Evolutionary conservation across 805 yeast genomes (phyloP), one percentile per base, ranked within the genome.

Genomic region (Candida piceae): DNA sequence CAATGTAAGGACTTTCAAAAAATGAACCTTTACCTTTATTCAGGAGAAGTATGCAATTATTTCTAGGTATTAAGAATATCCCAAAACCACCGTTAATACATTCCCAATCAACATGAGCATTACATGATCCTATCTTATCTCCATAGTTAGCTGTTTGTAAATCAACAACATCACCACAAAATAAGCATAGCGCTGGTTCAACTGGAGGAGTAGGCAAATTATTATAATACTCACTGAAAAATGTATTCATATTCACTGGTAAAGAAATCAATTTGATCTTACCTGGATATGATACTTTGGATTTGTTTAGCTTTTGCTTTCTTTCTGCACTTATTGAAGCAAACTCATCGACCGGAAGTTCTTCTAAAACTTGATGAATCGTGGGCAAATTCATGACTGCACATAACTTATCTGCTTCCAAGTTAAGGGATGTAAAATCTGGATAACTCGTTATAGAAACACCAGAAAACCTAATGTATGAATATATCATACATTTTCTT

Each of bases 151-250:
- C 58, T 42, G 64, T 76, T 50, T 89, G 96, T n/a, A 79, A 62
- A 43, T 79, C 78, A 16, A 85, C 68, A 7, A 79, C 67, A 9
- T 64, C 61, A 1, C 88, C 93, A 61, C 98, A 93, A 43, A 80
- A 81, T 37, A 90, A 61, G 52, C 98, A 90, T 8, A 90, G 65
- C 0, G 95, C 96, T 0, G 95, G 93, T 45, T 89, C 95, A 32
- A 69, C 70, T 21, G 66, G 68, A 50, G 55, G 62, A 49, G 55
- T 61, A 16, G 64, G 63, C 29, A 62, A 55, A 18, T 63, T 66
- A 44, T 75, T 72, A 38, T 75, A 66, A 37, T 73, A 66, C 25
- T 72, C 66, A 4, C 85, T 79, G 61, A 83, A 85, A 44, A 87
- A 78, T 26, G 64, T 67, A 52, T 83, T 89, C 41, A 86, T 59